A percentile compares a stretch with the other conserved stretches of the same genome.
Conservation (phyloP, 768 basidiomycete genomes). For the Mycena epipterygia region DNA sequence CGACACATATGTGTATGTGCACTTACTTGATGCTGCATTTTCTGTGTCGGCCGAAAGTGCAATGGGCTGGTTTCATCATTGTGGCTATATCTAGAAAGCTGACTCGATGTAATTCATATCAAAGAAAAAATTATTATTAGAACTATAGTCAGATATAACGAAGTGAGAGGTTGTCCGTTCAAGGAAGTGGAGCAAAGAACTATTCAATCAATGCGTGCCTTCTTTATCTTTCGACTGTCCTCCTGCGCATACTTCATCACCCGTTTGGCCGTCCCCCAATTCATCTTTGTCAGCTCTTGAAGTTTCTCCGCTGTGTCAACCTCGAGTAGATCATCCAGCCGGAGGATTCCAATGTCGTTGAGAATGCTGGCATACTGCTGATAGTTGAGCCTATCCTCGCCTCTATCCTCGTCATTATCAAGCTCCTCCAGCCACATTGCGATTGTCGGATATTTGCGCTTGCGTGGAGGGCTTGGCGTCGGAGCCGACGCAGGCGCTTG, state of each 20-base stretch:
- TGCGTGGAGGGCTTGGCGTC: not conserved
- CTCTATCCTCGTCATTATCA: not conserved
- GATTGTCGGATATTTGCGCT: not conserved
- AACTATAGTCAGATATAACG: too few relatives aligned
- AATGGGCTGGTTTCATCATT: constrained; percentile 26
- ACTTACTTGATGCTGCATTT: constrained; percentile 14
- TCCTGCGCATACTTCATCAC: constrained; percentile 17
- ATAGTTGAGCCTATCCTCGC: too few relatives aligned
- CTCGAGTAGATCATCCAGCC: too few relatives aligned
- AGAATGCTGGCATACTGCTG: not conserved
- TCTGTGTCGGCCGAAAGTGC: too few relatives aligned
- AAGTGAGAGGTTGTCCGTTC: too few relatives aligned
- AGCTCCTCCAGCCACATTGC: too few relatives aligned
- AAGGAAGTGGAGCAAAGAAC: too few relatives aligned
- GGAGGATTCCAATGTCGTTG: not conserved
- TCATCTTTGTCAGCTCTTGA: not conserved
- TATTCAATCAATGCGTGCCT: too few relatives aligned
- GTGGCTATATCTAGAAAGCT: constrained; percentile 23
- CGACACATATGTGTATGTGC: constrained; percentile 23
- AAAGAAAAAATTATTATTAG: too few relatives aligned
- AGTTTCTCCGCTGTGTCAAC: not conserved
- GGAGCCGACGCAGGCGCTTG: too few relatives aligned
- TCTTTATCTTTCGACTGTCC: not conserved
- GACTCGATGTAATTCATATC: too few relatives aligned
- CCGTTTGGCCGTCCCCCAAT: constrained; percentile 10